Evolutionary conservation across 2,329 filamentous ascomycete genomes (phyloP).

Genomic region (Apiospora pterosperma): DNA sequence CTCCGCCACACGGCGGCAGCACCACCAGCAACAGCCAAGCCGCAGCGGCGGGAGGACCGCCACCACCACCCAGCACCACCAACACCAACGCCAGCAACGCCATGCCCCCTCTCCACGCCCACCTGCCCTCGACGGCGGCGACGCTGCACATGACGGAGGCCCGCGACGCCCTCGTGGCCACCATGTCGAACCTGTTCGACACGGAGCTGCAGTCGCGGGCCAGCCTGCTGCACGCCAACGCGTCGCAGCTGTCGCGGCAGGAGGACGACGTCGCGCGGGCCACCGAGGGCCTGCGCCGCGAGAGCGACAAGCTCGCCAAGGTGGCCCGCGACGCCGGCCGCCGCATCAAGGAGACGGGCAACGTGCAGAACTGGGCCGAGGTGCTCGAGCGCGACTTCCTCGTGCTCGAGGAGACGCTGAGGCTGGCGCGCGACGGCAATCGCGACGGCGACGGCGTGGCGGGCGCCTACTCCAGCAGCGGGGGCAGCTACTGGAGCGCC

Average conservation of each 20-base stretch:
- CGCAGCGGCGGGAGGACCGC: not conserved
- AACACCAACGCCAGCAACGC: conserved; percentile 28
- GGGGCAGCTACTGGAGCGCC: conserved; percentile 24
- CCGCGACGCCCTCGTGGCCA: conserved; percentile 56
- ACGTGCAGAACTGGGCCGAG: conserved; percentile 86
- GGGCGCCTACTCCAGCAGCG: conserved; percentile 21
- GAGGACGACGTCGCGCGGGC: conserved; percentile 62
- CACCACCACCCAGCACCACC: conserved; percentile 7
- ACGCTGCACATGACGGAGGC: conserved; percentile 52
- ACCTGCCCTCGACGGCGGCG: conserved; percentile 38
- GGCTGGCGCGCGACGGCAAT: conserved; percentile 42
- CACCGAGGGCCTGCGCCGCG: conserved; percentile 56
- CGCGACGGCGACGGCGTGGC: conserved; percentile 15
- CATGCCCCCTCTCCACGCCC: conserved; percentile 20
- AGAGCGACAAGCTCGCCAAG: conserved; percentile 63
- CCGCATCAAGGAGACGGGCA: conserved; percentile 72
- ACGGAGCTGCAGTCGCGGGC: conserved; percentile 66
- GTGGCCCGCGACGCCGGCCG: conserved; percentile 60
- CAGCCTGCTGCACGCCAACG: conserved; percentile 65
- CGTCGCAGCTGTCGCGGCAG: conserved; percentile 61
- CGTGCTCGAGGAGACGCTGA: conserved; percentile 61
- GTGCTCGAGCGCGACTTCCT: conserved; percentile 68
- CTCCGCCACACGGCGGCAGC: not conserved
- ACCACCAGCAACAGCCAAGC: not conserved
- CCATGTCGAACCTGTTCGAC: conserved; percentile 68